Percentiles rank a stretch among this genome's conserved stretches.
These are phyloP conservation scores for Coemansia sp. DNA, from an alignment of 192 early-diverging fungal genomes.

Conservation along the genomic window DNA sequence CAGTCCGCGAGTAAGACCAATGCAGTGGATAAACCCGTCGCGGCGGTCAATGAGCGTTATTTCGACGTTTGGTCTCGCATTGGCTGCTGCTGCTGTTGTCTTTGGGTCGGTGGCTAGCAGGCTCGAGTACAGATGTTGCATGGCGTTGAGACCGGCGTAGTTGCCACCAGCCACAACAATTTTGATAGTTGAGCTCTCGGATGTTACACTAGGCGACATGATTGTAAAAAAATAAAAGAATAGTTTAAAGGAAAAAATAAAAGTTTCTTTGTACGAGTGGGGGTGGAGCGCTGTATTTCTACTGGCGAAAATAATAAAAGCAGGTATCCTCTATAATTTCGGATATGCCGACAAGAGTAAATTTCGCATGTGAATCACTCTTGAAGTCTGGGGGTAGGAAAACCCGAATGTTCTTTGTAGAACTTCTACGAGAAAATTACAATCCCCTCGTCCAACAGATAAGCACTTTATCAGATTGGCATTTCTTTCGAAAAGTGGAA, in stretches of 20 bases:
- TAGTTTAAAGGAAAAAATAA: too few species aligned
- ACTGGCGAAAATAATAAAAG: neutral
- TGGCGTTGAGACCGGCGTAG: constrained; percentile 46
- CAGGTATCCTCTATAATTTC: neutral
- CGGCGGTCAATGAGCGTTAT: constrained; percentile 62
- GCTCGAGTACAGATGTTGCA: constrained; percentile 27
- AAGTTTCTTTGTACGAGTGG: neutral
- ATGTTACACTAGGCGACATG: neutral
- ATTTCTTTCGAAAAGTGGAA: neutral
- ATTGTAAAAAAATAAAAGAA: too few species aligned
- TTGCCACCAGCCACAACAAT: constrained; percentile 51
- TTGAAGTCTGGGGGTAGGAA: neutral
- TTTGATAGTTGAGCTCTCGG: neutral
- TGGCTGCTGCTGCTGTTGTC: neutral
- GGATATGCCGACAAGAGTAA: neutral
- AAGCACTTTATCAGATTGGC: constrained; percentile 10
- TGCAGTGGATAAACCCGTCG: constrained; percentile 60
- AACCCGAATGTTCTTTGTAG: neutral
- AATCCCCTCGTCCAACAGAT: constrained; percentile 13
- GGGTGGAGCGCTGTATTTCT: neutral
- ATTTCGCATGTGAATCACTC: neutral
- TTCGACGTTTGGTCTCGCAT: constrained; percentile 16
- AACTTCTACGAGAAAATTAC: neutral
- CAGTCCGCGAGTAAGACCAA: constrained; percentile 57
- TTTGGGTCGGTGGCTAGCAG: constrained; percentile 19